These are phyloP conservation scores for Volvox carteri DNA, from an alignment of 163 green algal species.

Conservation along the genomic window DNA sequence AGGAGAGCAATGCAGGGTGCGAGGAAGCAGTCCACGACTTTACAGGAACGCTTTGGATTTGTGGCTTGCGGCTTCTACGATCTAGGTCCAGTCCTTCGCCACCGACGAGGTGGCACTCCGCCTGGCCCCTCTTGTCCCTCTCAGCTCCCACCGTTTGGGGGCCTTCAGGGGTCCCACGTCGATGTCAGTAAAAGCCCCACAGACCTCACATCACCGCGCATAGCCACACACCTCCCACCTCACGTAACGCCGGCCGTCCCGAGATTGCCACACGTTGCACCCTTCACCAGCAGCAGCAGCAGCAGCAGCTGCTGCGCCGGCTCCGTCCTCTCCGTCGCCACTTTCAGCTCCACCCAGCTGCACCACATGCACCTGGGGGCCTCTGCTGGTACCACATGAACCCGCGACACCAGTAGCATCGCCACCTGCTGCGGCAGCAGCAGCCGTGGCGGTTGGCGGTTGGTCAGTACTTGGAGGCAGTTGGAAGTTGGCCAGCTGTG, in stretches of 20 bases:
- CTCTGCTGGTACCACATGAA: not conserved
- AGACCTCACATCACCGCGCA: too few relatives aligned
- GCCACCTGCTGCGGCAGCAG: not conserved
- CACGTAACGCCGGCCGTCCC: slow-evolving; percentile 45
- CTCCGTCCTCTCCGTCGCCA: not conserved
- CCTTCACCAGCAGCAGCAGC: too few relatives aligned
- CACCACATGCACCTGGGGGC: not conserved
- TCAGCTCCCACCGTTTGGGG: too few relatives aligned
- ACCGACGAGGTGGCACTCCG: too few relatives aligned
- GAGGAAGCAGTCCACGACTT: not conserved
- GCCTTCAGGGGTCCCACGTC: too few relatives aligned
- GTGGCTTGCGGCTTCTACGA: too few relatives aligned
- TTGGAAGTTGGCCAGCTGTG: slow-evolving; percentile 83
- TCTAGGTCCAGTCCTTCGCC: too few relatives aligned
- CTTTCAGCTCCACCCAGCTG: not conserved
- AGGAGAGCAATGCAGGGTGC: not conserved
- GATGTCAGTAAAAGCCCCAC: too few relatives aligned
- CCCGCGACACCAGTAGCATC: not conserved
- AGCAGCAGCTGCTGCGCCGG: not conserved
- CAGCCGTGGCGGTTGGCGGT: not conserved
- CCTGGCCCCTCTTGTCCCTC: too few relatives aligned
- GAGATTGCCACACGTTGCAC: slow-evolving; percentile 50
- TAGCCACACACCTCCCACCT: too few relatives aligned
- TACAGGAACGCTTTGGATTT: too few relatives aligned
- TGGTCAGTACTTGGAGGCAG: slow-evolving; percentile 47